Conservation (phyloP, 1,284 basidiomycete genomes). For the Coniferiporia weirii region DNA sequence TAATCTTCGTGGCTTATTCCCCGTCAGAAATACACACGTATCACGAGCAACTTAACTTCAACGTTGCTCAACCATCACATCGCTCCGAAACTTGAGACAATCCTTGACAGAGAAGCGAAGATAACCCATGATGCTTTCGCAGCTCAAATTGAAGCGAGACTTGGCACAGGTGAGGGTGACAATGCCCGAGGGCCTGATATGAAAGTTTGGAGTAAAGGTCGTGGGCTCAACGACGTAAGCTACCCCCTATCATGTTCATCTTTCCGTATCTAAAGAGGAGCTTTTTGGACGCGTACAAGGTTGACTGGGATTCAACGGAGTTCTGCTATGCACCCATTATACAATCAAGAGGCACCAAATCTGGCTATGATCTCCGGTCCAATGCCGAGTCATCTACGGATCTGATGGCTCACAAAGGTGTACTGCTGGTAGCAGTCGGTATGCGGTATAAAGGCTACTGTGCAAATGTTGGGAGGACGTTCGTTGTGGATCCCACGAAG, state of each 20-base stretch:
- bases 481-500: slow-evolving; percentile 90
- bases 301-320: slow-evolving; percentile 86
- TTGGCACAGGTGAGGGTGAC: slow-evolving; percentile 79
- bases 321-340: slow-evolving; percentile 96
- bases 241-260: slow-evolving; percentile 7
- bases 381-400: slow-evolving; percentile 84
- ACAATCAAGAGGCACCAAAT: slow-evolving; percentile 80
- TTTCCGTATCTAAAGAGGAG: slow-evolving; percentile 13
- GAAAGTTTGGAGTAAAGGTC: slow-evolving; percentile 83
- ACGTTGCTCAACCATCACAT: slow-evolving; percentile 86
- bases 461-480: slow-evolving; percentile 87
- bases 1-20: background rate
- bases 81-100: slow-evolving; percentile 82
- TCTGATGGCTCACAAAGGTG: slow-evolving; percentile 84
- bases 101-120: slow-evolving; percentile 88
- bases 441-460: slow-evolving; percentile 93
- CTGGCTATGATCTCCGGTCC: slow-evolving; percentile 84
- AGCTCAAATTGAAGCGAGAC: slow-evolving; percentile 77
- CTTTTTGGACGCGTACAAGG: slow-evolving; percentile 35
- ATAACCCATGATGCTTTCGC: slow-evolving; percentile 86
- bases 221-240: slow-evolving; percentile 67
- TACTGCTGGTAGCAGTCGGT: slow-evolving; percentile 85
- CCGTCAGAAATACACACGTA: slow-evolving; percentile 68
- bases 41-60: slow-evolving; percentile 76
- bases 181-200: slow-evolving; percentile 77